Evolutionary conservation across 768 basidiomycete genomes (phyloP).

Genomic region (Collybiopsis confluens): DNA sequence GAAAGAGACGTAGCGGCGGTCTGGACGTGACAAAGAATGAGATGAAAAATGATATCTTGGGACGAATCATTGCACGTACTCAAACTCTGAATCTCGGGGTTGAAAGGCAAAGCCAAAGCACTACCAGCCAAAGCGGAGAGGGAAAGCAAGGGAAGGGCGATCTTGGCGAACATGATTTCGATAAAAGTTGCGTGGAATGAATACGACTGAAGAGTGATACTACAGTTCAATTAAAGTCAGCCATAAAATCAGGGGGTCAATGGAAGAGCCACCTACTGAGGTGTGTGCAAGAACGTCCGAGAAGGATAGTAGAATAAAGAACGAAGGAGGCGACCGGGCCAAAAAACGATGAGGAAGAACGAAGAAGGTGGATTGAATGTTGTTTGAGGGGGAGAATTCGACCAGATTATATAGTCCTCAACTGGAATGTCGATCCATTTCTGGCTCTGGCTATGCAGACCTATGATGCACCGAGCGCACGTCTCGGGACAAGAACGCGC

Average conservation of each 20-base stretch:
- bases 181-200: background rate
- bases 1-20: constrained; percentile 11
- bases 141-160: constrained; percentile 27
- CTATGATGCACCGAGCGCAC: too few relatives aligned
- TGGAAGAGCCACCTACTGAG: background rate
- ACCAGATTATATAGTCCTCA: background rate
- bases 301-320: background rate
- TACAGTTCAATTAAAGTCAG: too few relatives aligned
- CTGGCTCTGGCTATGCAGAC: too few relatives aligned
- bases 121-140: constrained; percentile 25
- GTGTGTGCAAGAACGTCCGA: background rate
- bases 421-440: background rate
- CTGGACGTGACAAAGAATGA: background rate
- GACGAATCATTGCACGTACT: constrained; percentile 15
- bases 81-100: constrained; percentile 19
- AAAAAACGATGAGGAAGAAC: background rate
- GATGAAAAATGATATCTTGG: too few relatives aligned
- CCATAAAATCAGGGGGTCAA: too few relatives aligned
- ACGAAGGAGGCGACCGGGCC: background rate
- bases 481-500: too few relatives aligned
- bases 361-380: background rate
- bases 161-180: constrained; percentile 34
- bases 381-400: background rate
- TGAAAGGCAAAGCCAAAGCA: constrained; percentile 25
- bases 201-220: too few relatives aligned